A percentile compares a stretch with the other conserved stretches of the same genome.
These are phyloP conservation scores for Ogataea haglerorum DNA, from an alignment of 805 yeast species.

Conservation along the genomic window DNA sequence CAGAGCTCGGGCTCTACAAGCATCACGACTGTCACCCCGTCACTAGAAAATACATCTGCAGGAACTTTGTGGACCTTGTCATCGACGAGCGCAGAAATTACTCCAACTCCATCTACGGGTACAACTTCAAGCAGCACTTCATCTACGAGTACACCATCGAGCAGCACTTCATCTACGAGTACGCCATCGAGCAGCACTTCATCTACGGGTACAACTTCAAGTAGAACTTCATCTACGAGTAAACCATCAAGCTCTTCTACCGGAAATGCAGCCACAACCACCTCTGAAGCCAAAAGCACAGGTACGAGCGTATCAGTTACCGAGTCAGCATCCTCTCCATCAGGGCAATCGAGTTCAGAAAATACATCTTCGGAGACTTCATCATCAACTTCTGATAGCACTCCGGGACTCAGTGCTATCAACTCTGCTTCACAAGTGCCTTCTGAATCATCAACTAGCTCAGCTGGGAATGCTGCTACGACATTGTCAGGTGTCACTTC, in stretches of 20 bases:
- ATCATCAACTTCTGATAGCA: conserved; percentile 1
- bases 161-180: not conserved
- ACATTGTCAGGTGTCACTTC: conserved; percentile 4
- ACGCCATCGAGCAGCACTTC: not conserved
- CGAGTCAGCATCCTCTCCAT: too few species aligned
- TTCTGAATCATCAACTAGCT: not conserved
- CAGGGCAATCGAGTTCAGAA: too few species aligned
- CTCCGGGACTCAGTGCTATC: too few species aligned
- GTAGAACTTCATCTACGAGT: not conserved
- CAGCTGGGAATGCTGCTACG: conserved; percentile 11
- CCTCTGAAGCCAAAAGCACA: not conserved
- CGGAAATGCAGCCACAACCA: conserved; percentile 2
- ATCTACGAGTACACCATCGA: not conserved
- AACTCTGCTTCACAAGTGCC: not conserved
- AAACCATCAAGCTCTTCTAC: conserved; percentile 1
- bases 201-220: not conserved
- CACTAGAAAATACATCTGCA: too few species aligned
- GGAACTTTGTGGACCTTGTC: too few species aligned
- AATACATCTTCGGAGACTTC: not conserved
- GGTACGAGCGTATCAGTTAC: too few species aligned
- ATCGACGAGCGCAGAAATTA: too few species aligned
- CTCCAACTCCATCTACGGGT: not conserved
- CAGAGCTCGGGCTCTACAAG: too few species aligned
- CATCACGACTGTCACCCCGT: too few species aligned
- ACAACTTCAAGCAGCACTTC: not conserved